Percentiles rank a stretch among this genome's conserved stretches.
Conservation (phyloP, 2,329 filamentous ascomycete species). For the Stemphylium beticola region DNA sequence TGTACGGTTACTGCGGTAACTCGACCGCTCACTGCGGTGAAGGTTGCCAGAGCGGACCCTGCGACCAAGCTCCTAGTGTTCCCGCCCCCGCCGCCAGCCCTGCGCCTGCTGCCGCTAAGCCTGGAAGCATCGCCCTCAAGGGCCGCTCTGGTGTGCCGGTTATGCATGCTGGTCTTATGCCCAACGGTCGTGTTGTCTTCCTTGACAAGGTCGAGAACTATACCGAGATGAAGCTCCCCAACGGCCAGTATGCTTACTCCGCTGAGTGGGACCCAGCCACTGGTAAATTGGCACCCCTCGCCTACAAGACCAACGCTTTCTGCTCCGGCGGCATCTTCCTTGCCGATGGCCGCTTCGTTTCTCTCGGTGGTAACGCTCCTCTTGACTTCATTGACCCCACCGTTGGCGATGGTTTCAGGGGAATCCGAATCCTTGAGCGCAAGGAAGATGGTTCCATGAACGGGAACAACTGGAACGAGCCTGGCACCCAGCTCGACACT, state of each 20-base stretch:
- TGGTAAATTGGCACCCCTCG: constrained; percentile 55
- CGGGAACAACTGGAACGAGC: constrained; percentile 61
- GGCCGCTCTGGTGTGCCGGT: constrained; percentile 66
- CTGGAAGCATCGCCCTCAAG: constrained; percentile 57
- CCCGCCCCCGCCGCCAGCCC: constrained; percentile 53
- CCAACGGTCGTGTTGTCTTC: constrained; percentile 65
- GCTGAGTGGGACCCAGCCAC: constrained; percentile 63
- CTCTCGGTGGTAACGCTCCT: constrained; percentile 65
- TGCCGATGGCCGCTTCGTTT: constrained; percentile 61
- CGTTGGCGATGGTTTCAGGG: constrained; percentile 64
- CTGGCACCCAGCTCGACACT: constrained; percentile 60
- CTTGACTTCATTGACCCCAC: constrained; percentile 63
- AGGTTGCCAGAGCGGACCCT: constrained; percentile 62
- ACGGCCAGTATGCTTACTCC: constrained; percentile 65
- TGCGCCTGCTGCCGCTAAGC: constrained; percentile 54
- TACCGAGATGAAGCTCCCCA: constrained; percentile 60
- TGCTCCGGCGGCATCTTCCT: constrained; percentile 66
- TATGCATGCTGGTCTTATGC: constrained; percentile 67
- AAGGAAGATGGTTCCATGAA: constrained; percentile 55
- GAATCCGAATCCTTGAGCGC: constrained; percentile 61
- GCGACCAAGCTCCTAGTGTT: constrained; percentile 49
- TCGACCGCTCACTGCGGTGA: constrained; percentile 60
- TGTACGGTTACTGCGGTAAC: constrained; percentile 63
- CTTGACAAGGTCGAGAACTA: constrained; percentile 70
- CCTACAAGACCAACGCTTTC: constrained; percentile 66